Evolutionary conservation across 371 early-diverging fungal species (phyloP).

Genomic region (Globomyces sp.): DNA sequence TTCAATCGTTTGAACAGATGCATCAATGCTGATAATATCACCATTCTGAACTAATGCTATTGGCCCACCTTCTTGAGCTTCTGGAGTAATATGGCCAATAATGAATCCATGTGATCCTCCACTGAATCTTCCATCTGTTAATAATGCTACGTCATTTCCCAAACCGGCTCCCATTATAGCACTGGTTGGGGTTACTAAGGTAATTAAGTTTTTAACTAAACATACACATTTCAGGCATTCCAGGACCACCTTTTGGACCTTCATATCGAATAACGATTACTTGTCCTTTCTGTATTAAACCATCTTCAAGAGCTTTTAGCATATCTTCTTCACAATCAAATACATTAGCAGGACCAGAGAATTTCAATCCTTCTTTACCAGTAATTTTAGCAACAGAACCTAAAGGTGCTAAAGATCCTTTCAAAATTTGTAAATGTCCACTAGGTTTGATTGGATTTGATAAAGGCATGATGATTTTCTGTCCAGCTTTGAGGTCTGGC

Average conservation of each 20-base stretch:
- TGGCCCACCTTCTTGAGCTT: slow-evolving; percentile 95
- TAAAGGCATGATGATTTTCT: slow-evolving; percentile 85
- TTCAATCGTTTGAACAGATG: slow-evolving; percentile 68
- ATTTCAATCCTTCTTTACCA: slow-evolving; percentile 92
- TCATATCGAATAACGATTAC: slow-evolving; percentile 81
- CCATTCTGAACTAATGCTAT: slow-evolving; percentile 88
- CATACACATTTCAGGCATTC: slow-evolving; percentile 86
- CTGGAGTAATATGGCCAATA: slow-evolving; percentile 97
- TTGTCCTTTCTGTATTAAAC: slow-evolving; percentile 81
- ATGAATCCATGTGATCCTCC: slow-evolving; percentile 97
- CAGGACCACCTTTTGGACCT: slow-evolving; percentile 91
- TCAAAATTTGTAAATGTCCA: slow-evolving; percentile 91
- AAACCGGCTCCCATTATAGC: slow-evolving; percentile 98
- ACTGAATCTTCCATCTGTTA: slow-evolving; percentile 97
- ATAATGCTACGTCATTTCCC: slow-evolving; percentile 91
- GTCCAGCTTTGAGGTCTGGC: slow-evolving; percentile 69
- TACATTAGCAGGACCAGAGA: slow-evolving; percentile 83
- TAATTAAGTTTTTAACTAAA: not conserved
- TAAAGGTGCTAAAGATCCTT: slow-evolving; percentile 94
- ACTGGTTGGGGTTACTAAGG: slow-evolving; percentile 81
- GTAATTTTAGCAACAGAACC: slow-evolving; percentile 98
- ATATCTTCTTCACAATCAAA: slow-evolving; percentile 90
- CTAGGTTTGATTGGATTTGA: slow-evolving; percentile 84
- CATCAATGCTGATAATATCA: slow-evolving; percentile 85
- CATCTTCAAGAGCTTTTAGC: slow-evolving; percentile 77